A percentile compares a stretch with the other conserved stretches of the same genome.
phyloP scores from a whole-genome alignment of 2,329 filamentous ascomycete species.

The Apiospora kogelbergensis region DNA sequence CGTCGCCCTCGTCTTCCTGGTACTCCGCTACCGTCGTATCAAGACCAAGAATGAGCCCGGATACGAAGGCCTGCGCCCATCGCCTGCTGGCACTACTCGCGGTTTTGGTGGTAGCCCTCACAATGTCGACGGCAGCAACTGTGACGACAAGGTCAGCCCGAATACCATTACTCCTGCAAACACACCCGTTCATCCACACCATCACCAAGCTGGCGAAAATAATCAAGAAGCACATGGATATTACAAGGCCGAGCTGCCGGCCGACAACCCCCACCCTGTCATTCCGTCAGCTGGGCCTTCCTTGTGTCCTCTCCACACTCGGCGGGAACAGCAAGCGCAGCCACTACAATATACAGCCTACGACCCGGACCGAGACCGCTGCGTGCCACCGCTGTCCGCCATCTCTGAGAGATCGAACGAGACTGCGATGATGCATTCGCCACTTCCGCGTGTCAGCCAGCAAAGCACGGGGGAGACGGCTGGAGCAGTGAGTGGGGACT shows the following conservation, averaged over 20 bases:
- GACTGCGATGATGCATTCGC: neutral
- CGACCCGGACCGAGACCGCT: neutral
- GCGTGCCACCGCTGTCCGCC: neutral
- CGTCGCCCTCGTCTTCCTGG: neutral
- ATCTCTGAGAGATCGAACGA: slow-evolving; percentile 4
- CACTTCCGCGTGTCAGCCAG: neutral
- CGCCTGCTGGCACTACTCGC: neutral
- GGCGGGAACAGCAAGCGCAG: neutral
- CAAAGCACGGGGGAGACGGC: neutral
- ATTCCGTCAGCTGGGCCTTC: neutral
- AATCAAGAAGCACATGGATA: neutral
- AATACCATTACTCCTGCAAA: neutral
- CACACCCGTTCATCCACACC: neutral
- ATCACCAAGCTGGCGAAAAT: neutral
- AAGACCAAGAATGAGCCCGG: neutral
- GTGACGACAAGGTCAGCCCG: neutral
- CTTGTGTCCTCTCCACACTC: too few species aligned
- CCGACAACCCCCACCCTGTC: neutral
- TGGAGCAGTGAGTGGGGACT: neutral
- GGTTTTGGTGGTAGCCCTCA: neutral
- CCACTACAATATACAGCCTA: neutral
- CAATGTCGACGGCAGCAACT: neutral
- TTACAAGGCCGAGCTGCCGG: neutral
- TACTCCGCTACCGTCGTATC: neutral
- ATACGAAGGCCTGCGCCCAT: neutral